A percentile compares a stretch with the other conserved stretches of the same genome.
Evolutionary conservation across 2,329 filamentous ascomycete species (phyloP).

Genomic region (Fusarium subglutinans): DNA sequence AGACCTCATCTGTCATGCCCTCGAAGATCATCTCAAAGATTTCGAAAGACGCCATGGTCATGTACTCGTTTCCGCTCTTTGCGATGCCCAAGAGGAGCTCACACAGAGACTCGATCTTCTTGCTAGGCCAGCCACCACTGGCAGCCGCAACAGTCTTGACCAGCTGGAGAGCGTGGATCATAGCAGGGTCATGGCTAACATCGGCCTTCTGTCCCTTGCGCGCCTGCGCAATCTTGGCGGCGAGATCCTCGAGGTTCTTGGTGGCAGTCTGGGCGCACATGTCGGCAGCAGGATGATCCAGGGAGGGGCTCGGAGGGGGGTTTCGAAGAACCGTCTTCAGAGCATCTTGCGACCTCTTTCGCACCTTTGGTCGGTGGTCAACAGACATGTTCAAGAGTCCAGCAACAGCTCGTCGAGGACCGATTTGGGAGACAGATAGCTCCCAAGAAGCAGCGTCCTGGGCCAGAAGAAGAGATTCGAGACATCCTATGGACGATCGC

Average conservation of each 20-base stretch:
- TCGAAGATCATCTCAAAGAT: slow-evolving; percentile 98
- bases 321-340: slow-evolving; percentile 83
- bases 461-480: slow-evolving; percentile 89
- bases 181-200: slow-evolving; percentile 76
- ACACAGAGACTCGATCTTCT: slow-evolving; percentile 92
- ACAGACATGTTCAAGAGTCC: slow-evolving; percentile 86
- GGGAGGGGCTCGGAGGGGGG: slow-evolving; percentile 87
- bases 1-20: slow-evolving; percentile 86
- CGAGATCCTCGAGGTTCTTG: slow-evolving; percentile 79
- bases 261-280: slow-evolving; percentile 95
- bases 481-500: slow-evolving; percentile 87
- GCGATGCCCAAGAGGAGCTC: slow-evolving; percentile 90
- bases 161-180: slow-evolving; percentile 92
- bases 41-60: slow-evolving; percentile 96
- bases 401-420: slow-evolving; percentile 86
- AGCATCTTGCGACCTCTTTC: slow-evolving; percentile 92
- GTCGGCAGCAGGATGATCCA: slow-evolving; percentile 94
- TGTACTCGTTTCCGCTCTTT: slow-evolving; percentile 89
- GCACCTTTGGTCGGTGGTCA: slow-evolving; percentile 90
- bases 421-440: slow-evolving; percentile 81
- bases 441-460: slow-evolving; percentile 92
- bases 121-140: slow-evolving; percentile 94
- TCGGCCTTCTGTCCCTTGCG: slow-evolving; percentile 72
- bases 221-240: slow-evolving; percentile 67
- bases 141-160: slow-evolving; percentile 89